Evolutionary conservation across 768 basidiomycete species (phyloP), one percentile per base, ranked within the genome.

Genomic region (Sistotremastrum niveocremeum): DNA sequence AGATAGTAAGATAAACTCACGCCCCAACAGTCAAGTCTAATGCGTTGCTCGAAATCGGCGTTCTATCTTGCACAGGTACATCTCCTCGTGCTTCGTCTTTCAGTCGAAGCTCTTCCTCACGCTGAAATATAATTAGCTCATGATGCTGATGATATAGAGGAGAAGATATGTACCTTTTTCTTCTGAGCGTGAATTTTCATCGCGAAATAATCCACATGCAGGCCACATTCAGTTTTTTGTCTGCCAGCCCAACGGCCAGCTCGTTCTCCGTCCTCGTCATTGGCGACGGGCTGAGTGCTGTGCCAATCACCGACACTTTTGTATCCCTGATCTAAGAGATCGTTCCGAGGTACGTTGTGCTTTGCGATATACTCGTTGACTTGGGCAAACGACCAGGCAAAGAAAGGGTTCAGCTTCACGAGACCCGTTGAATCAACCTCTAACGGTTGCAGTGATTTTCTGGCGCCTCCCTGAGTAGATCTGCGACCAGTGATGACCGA

Each of bases 251-350:
- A 99, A 45, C 95, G 67, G 1, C 94, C 94, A 2, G 83, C 79
- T 29, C 95, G 75, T 64, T 99, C 95, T 4, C 72, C 74, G 0
- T 60, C 63, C 6, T 66, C 68, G 0, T 75, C 80, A 49, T 79
- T 80, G 54, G 62, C 71, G 20, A 46, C 70, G 2, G 76, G 76
- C n/a, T 61, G 62, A 0, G 95, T 99, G 51, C 88, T 93, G 65
- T 99, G 95, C 86, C 93, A 94, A 63, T 99, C 95, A 3, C 95
- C 95, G 51, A 99, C 79, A 57, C 87, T 90, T 55, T 81, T 83
- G 68, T 98, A 99, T 3, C 95, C 95, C 59, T 89, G 78, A 49
- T 77, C 78, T 37, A 99, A 74, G 4, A 99, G 71, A 49, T 74
- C 77, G 67, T 99, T 98, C 50, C 78, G 76, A 2, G 93, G 93